These are phyloP conservation scores for Sporothrix protearum DNA, from an alignment of 2,329 filamentous ascomycete genomes.

Conservation along the genomic window DNA sequence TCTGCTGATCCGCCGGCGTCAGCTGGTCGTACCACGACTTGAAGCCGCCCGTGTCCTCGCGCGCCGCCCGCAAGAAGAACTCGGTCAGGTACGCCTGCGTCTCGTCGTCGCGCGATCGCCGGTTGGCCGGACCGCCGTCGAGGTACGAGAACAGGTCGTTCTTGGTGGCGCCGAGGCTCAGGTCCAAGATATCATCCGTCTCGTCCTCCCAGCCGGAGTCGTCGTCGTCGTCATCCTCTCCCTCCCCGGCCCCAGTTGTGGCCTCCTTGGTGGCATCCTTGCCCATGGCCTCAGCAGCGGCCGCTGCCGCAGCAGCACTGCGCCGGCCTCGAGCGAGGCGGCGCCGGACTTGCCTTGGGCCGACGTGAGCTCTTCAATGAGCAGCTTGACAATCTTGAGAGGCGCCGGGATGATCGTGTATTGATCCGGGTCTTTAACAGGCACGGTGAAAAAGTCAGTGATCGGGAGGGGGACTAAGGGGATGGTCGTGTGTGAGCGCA, in stretches of 20 bases:
- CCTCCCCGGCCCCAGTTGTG: background rate
- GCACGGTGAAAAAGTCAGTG: slow-evolving; percentile 32
- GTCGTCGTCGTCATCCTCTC: slow-evolving; percentile 57
- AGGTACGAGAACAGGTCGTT: slow-evolving; percentile 77
- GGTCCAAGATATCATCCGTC: slow-evolving; percentile 69
- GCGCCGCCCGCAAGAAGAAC: slow-evolving; percentile 66
- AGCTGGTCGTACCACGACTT: slow-evolving; percentile 55
- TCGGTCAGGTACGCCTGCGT: slow-evolving; percentile 79
- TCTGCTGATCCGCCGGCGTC: slow-evolving; percentile 54
- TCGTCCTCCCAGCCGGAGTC: slow-evolving; percentile 90
- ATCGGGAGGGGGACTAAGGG: slow-evolving; percentile 24
- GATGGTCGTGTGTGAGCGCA: slow-evolving; percentile 2
- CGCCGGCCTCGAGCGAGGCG: slow-evolving; percentile 21
- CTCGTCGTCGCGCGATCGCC: slow-evolving; percentile 75
- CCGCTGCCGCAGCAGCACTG: slow-evolving; percentile 56
- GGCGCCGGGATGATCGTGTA: slow-evolving; percentile 84
- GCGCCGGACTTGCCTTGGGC: slow-evolving; percentile 62
- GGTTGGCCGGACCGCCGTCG: slow-evolving; percentile 54
- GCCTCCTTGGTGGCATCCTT: background rate
- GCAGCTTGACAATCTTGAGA: slow-evolving; percentile 92
- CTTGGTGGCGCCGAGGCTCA: slow-evolving; percentile 66
- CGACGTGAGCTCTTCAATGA: slow-evolving; percentile 85
- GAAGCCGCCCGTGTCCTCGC: slow-evolving; percentile 56
- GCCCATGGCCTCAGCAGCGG: slow-evolving; percentile 51
- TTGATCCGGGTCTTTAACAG: slow-evolving; percentile 68